Evolutionary conservation across 768 basidiomycete genomes (phyloP).

Genomic region (Psilocybe subaeruginosa): DNA sequence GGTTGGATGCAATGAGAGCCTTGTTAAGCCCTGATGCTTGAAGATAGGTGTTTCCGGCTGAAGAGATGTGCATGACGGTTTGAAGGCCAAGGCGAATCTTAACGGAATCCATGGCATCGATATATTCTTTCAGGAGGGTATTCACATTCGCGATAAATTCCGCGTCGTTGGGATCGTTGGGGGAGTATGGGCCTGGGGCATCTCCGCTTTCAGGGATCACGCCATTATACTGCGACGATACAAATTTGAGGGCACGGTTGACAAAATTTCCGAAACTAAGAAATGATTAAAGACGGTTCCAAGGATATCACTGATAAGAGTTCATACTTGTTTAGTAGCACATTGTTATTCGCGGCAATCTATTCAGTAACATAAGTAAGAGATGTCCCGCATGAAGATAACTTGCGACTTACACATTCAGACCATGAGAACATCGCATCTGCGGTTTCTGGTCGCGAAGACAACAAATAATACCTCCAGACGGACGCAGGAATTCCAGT

Average conservation of each 20-base stretch:
- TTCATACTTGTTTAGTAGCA: slow-evolving; percentile 88
- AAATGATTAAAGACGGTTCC: neutral
- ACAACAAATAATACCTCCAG: slow-evolving; percentile 96
- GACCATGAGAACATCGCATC: slow-evolving; percentile 98
- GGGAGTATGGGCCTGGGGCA: slow-evolving; percentile 67
- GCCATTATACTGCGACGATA: slow-evolving; percentile 80
- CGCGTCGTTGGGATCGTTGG: slow-evolving; percentile 65
- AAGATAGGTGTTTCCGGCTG: slow-evolving; percentile 91
- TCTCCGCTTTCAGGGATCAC: slow-evolving; percentile 82
- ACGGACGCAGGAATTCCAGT: slow-evolving; percentile 93
- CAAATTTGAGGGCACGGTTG: slow-evolving; percentile 92
- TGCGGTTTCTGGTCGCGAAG: slow-evolving; percentile 89
- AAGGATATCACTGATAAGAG: neutral
- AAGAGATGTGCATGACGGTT: slow-evolving; percentile 88
- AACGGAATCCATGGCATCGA: slow-evolving; percentile 87
- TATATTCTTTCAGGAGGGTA: slow-evolving; percentile 74
- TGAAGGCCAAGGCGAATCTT: slow-evolving; percentile 89
- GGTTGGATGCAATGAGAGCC: slow-evolving; percentile 79
- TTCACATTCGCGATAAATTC: slow-evolving; percentile 86
- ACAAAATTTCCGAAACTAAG: slow-evolving; percentile 95
- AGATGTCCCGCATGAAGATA: neutral
- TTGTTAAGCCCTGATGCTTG: slow-evolving; percentile 92
- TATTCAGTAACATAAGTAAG: slow-evolving; percentile 28
- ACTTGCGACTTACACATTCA: slow-evolving; percentile 69
- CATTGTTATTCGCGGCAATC: slow-evolving; percentile 92